Evolutionary conservation across 1,284 basidiomycete genomes (phyloP), one percentile per base, ranked within the genome.

Genomic region (Sanghuangporus baumii): DNA sequence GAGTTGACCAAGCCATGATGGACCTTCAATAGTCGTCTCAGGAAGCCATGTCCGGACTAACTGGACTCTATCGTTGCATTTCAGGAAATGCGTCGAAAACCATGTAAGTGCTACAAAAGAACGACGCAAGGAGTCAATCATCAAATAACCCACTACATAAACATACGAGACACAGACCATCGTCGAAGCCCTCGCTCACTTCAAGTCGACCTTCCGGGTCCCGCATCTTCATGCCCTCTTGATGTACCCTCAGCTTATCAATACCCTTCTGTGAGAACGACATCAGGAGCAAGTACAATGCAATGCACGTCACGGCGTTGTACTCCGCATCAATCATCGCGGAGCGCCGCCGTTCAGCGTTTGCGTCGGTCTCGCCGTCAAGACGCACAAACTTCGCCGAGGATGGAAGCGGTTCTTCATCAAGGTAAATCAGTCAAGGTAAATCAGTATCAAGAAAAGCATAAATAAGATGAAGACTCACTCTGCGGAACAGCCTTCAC

Each of bases 201-300:
- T 81, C 78, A 66, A 85, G 85, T 66, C 87, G 81, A 1, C 83
- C 88, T 60, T 89, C 87, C 1, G 88, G 86, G 72, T 88, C 80
- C n/a, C 84, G 79, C 86, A 89, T 90, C 69, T 82, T 83, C 77
- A 89, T 77, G 70, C 91, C 86, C 69, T 90, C 88, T 69, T 89
- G 83, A 69, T 87, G 83, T 64, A 85, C 80, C 62, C 85, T 77
- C 65, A 92, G 76, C 70, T 82, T 83, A 68, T 94, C 86, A 63
- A 96, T 94, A 9, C 94, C 96, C 72, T 89, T 91, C 75, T 96
- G 92, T 62, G 95, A 86, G 74, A 98, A 98, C 0, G 88, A 85
- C 82, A 98, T 89, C 48, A 96, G 82, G 66, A 95, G 90, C 79
- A 98, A 89, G 77, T 98, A 98, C 59, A 99, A 82, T 47, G 95